Conservation (phyloP, 2,329 filamentous ascomycete genomes). For the Epichloe glyceriae region DNA sequence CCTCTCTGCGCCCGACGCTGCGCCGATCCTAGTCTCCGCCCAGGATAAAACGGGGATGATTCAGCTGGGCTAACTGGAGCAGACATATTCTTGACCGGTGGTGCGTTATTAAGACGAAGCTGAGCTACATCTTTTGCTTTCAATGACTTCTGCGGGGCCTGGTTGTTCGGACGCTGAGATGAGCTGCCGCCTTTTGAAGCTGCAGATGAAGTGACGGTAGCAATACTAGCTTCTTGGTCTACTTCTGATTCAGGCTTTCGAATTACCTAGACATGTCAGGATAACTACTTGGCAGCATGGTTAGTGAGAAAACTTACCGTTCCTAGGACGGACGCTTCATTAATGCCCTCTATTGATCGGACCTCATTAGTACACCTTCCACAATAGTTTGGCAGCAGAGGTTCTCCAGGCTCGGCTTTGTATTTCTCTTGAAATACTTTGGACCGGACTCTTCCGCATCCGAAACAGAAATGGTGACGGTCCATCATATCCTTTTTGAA, state of each 20-base stretch:
- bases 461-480: conserved; percentile 28
- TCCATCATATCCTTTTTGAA: conserved; percentile 12
- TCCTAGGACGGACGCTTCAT: conserved; percentile 16
- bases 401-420: conserved; percentile 11
- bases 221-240: not conserved
- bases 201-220: not conserved
- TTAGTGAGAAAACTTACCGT: conserved; percentile 6
- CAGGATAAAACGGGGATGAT: conserved; percentile 10
- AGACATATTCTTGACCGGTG: not conserved
- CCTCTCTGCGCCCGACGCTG: conserved; percentile 17
- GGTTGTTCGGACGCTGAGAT: not conserved
- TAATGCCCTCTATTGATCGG: conserved; percentile 11
- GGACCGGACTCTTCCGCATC: conserved; percentile 16
- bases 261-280: not conserved
- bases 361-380: conserved; percentile 14
- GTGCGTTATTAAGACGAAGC: not conserved
- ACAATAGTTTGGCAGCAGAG: conserved; percentile 22
- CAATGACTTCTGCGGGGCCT: not conserved
- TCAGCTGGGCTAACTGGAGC: conserved; percentile 4
- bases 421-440: conserved; percentile 13
- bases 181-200: not conserved
- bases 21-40: conserved; percentile 14
- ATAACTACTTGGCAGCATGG: not conserved
- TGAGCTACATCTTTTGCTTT: not conserved
- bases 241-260: not conserved